These are phyloP conservation scores for Exophiala calicioides DNA, from an alignment of 2,329 filamentous ascomycete genomes.

Conservation along the genomic window DNA sequence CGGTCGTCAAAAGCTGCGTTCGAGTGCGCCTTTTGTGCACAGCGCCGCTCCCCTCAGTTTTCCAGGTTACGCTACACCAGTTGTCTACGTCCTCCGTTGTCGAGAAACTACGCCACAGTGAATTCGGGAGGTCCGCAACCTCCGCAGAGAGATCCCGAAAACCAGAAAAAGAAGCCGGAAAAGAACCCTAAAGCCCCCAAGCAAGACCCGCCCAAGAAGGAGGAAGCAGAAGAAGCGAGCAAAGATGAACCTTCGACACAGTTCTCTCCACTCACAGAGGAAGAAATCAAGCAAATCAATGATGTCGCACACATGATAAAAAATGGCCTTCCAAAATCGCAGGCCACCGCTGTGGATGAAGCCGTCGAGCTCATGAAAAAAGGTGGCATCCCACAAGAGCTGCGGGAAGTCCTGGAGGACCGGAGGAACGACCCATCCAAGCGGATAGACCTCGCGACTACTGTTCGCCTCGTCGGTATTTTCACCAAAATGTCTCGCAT, in stretches of 20 bases:
- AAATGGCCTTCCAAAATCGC: conserved; percentile 61
- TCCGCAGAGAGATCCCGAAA: conserved; percentile 36
- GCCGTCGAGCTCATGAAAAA: conserved; percentile 64
- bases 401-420: conserved; percentile 64
- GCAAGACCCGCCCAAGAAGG: conserved; percentile 44
- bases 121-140: conserved; percentile 48
- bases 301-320: conserved; percentile 59
- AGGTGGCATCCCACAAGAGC: conserved; percentile 69
- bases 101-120: conserved; percentile 46
- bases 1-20: conserved; percentile 55
- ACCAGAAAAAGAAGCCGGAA: conserved; percentile 31
- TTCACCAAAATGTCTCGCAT: conserved; percentile 58
- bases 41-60: conserved; percentile 43
- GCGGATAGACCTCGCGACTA: conserved; percentile 54
- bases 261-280: conserved; percentile 51
- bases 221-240: conserved; percentile 44
- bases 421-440: conserved; percentile 48
- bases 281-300: conserved; percentile 61
- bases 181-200: conserved; percentile 36
- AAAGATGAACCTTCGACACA: conserved; percentile 39
- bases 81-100: conserved; percentile 40
- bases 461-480: conserved; percentile 62
- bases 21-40: conserved; percentile 53
- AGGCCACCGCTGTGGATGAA: conserved; percentile 60
- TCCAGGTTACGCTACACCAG: conserved; percentile 41